These are phyloP conservation scores for Annona squamosa DNA, from an alignment of 164 flowering plant species.

Conservation along the genomic window DNA sequence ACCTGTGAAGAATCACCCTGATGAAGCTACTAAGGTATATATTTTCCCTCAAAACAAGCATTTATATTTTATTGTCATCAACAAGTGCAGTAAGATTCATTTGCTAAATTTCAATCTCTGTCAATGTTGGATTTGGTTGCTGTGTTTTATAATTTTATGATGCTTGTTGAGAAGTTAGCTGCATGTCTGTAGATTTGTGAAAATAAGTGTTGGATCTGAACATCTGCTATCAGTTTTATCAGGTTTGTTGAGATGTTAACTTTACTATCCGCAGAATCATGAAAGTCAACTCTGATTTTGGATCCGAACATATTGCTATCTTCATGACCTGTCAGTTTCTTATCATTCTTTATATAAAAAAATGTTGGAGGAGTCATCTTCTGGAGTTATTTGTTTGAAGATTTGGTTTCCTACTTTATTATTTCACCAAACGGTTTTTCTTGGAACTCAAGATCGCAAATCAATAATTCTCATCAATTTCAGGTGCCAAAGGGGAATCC, in stretches of 20 bases:
- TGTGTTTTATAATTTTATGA: not conserved
- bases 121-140: not conserved
- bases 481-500: slow-evolving; percentile 98
- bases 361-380: no score
- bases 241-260: not conserved
- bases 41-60: not conserved
- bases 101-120: not conserved
- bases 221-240: not conserved
- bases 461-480: slow-evolving; percentile 9
- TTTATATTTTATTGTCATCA: not conserved
- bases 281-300: not conserved
- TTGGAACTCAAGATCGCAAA: no score
- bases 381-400: no score
- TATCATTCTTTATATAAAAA: no score
- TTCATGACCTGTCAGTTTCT: no score
- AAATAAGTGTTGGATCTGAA: not conserved
- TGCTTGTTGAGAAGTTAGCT: not conserved
- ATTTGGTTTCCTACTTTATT: no score
- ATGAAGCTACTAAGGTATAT: slow-evolving; percentile 93
- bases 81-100: not conserved
- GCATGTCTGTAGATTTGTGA: not conserved
- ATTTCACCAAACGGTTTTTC: no score
- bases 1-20: slow-evolving; percentile 98
- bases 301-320: not conserved
- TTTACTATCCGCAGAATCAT: not conserved